Conservation (phyloP, 441 rosid genomes). For the Erysimum cheiri region DNA sequence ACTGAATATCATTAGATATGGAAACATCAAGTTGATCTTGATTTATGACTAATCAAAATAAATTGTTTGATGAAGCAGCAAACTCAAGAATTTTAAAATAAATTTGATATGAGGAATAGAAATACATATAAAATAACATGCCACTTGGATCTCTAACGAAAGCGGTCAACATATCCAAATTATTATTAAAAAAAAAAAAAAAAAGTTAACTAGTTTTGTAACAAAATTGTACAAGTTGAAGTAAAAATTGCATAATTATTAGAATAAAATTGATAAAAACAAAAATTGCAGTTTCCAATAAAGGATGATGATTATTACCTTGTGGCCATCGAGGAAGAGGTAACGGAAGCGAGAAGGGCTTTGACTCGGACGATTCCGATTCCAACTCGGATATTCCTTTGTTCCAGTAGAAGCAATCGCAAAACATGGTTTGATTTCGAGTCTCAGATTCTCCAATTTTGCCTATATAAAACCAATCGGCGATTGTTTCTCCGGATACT, state of each 20-base stretch:
- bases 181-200: not conserved
- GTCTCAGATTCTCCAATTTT: conserved; percentile 8
- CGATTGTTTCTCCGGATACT: not conserved
- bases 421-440: conserved; percentile 57
- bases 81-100: conserved; percentile 1
- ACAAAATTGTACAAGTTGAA: not conserved
- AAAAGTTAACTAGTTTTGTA: not conserved
- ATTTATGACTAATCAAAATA: conserved; percentile 6
- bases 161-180: not conserved
- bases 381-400: conserved; percentile 41
- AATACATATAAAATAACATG: not conserved
- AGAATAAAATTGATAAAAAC: not conserved
- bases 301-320: conserved; percentile 48
- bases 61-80: not conserved
- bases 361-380: conserved; percentile 46
- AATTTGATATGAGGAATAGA: too few relatives aligned
- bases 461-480: not conserved
- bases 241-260: not conserved
- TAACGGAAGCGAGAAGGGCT: conserved; percentile 61
- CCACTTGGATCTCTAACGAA: not conserved
- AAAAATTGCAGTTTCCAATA: not conserved
- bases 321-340: conserved; percentile 68
- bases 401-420: conserved; percentile 73
- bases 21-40: conserved; percentile 16
- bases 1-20: conserved; percentile 9